These are phyloP conservation scores for Penicillium maclennaniae DNA, from an alignment of 495 filamentous ascomycete species.

Conservation along the genomic window DNA sequence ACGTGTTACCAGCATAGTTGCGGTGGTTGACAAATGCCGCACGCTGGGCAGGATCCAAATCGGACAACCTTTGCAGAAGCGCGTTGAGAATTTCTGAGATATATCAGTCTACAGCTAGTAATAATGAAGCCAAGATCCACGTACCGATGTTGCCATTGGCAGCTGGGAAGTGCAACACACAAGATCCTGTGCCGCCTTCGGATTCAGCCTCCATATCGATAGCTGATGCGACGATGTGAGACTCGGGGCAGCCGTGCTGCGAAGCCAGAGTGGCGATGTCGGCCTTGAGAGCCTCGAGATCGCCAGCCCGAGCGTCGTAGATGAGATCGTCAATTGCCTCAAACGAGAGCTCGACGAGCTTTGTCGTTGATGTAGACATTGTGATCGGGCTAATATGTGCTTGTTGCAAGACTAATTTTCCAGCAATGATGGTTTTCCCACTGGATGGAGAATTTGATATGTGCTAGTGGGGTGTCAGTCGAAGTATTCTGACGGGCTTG, in stretches of 20 bases:
- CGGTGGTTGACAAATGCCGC: slow-evolving; percentile 56
- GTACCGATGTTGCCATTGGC: slow-evolving; percentile 83
- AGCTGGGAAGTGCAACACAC: slow-evolving; percentile 78
- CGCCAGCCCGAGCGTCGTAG: slow-evolving; percentile 74
- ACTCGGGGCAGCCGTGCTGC: slow-evolving; percentile 47
- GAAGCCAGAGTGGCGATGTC: slow-evolving; percentile 54
- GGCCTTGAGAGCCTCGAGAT: slow-evolving; percentile 62
- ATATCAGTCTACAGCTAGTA: background rate
- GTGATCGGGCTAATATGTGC: background rate
- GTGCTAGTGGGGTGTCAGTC: slow-evolving; percentile 5
- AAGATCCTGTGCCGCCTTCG: slow-evolving; percentile 42
- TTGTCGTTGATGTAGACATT: slow-evolving; percentile 18
- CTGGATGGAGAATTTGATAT: slow-evolving; percentile 9
- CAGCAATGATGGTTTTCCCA: background rate
- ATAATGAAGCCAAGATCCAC: slow-evolving; percentile 7
- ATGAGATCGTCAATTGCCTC: slow-evolving; percentile 87
- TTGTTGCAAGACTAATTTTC: background rate
- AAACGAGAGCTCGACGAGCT: slow-evolving; percentile 48
- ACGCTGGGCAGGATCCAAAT: slow-evolving; percentile 25
- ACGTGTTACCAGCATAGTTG: slow-evolving; percentile 81
- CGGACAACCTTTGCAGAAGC: slow-evolving; percentile 39
- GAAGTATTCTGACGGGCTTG: background rate
- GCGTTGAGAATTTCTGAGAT: slow-evolving; percentile 45
- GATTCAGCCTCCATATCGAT: slow-evolving; percentile 70
- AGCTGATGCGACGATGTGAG: slow-evolving; percentile 59